Evolutionary conservation across 345 rosid species (phyloP).

Genomic region (Rubroshorea leprosula): DNA sequence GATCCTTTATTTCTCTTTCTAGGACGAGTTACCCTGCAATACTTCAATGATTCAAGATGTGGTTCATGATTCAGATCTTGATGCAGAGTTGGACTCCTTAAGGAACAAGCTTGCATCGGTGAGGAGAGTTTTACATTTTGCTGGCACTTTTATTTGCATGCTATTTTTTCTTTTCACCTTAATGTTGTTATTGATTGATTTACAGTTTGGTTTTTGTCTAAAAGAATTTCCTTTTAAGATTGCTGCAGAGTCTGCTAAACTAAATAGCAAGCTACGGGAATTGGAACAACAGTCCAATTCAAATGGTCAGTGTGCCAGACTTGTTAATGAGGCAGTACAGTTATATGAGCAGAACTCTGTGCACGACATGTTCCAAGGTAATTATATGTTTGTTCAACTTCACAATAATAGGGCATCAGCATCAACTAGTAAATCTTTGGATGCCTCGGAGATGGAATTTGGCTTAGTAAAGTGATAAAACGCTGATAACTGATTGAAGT

Average conservation of each 20-base stretch:
- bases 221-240: conserved; percentile 32
- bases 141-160: conserved; percentile 1
- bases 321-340: conserved; percentile 47
- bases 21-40: conserved; percentile 35
- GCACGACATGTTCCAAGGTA: conserved; percentile 60
- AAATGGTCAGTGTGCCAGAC: conserved; percentile 37
- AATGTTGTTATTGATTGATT: not conserved
- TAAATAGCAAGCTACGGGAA: conserved; percentile 49
- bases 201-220: not conserved
- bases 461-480: too few species aligned
- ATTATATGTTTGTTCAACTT: conserved; percentile 4
- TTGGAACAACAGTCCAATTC: conserved; percentile 49
- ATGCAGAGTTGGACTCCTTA: conserved; percentile 55
- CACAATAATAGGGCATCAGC: too few species aligned
- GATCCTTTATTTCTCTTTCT: conserved; percentile 6
- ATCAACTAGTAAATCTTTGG: too few species aligned
- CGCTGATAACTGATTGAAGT: too few species aligned
- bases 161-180: not conserved
- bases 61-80: conserved; percentile 43
- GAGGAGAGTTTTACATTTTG: conserved; percentile 9
- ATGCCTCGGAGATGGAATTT: too few species aligned
- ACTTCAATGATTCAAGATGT: conserved; percentile 28
- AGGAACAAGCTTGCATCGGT: conserved; percentile 62
- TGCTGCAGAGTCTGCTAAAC: conserved; percentile 54
- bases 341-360: conserved; percentile 39